Base-by-base conservation (phyloP, 495 filamentous ascomycete genomes). In the Trypethelium eluteriae region DNA sequence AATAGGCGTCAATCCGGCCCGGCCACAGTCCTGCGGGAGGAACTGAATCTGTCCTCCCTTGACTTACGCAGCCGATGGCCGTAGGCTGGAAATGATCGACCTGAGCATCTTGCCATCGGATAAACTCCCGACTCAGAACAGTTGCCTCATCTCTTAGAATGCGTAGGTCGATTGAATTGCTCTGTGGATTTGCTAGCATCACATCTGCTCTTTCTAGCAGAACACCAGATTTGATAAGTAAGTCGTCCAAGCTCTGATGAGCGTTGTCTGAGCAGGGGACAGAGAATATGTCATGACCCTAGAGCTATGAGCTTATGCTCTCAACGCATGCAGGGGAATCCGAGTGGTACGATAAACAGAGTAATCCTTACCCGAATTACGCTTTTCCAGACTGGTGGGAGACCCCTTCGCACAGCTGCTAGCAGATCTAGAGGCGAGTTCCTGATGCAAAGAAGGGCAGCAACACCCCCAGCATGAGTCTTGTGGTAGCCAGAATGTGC, bases 381-480 rank as follows among this genome's bases (percentile, higher is more conserved):
- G 9, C 25, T 44, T 39, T 62, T 50, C 18, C 38, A 46, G 16
- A 74, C n/a, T 6, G 71, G 56, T 2, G 66, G 69, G 61, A 69
- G 70, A 2, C 68, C 65, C 25, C 57, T 39, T 34, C 67, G 50
- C 2, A 69, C 62, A 2, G 74, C 70, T 49, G 64, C 38, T 2
- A 75, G 10, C 11, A 75, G 65, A 39, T 62, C 41, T 44, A 72
- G 44, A 4, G 72, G 68, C 2, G 67, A 64, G 18, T 68, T 72
- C 16, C 66, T 64, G 50, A 72, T 73, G 32, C 65, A 59, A 46
- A 75, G 38, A 5, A 74, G 63, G 44, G 72, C 74, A 44, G 72
- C 74, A 11, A 74, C 62, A 0, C 74, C 74, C 1, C 67, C 68
- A 2, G 74, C 74, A 66, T 75, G 74, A 2, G 68, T 69, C 3